Conservation (phyloP, 2,329 filamentous ascomycete species). For the Exophiala sp. region DNA sequence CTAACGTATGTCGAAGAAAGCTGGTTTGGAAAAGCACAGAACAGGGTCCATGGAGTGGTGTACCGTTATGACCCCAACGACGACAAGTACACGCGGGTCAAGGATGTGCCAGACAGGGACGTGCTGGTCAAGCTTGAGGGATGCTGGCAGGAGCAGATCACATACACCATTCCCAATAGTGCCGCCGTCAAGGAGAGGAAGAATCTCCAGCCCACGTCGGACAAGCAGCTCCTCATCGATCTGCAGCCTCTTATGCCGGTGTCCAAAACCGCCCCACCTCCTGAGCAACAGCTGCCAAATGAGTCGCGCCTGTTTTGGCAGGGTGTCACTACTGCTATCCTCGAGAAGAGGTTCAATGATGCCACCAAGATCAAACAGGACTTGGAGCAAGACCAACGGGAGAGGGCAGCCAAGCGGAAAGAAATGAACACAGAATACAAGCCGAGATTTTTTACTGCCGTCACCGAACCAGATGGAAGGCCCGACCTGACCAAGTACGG, state of each 20-base stretch:
- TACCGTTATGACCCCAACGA: slow-evolving; percentile 88
- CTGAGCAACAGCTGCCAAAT: slow-evolving; percentile 75
- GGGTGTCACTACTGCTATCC: slow-evolving; percentile 80
- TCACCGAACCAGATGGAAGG: slow-evolving; percentile 57
- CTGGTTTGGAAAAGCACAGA: slow-evolving; percentile 87
- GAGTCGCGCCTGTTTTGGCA: slow-evolving; percentile 88
- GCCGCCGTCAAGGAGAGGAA: slow-evolving; percentile 27
- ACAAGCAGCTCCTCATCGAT: slow-evolving; percentile 74
- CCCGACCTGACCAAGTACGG: slow-evolving; percentile 64
- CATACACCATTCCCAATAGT: slow-evolving; percentile 48
- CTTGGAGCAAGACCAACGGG: slow-evolving; percentile 83
- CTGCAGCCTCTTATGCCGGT: slow-evolving; percentile 77
- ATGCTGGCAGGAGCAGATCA: slow-evolving; percentile 73
- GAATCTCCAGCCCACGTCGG: slow-evolving; percentile 52
- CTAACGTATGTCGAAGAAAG: slow-evolving; percentile 91
- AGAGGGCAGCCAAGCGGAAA: slow-evolving; percentile 78
- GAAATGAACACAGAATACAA: slow-evolving; percentile 66
- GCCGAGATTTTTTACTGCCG: slow-evolving; percentile 79
- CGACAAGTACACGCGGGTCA: slow-evolving; percentile 73
- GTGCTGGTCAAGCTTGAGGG: slow-evolving; percentile 79
- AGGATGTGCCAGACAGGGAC: slow-evolving; percentile 81
- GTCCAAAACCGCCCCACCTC: slow-evolving; percentile 73
- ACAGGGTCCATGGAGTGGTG: slow-evolving; percentile 84
- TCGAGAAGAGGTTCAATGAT: slow-evolving; percentile 73
- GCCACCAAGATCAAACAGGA: slow-evolving; percentile 87